Conservation (phyloP, 2,329 filamentous ascomycete genomes). For the Akanthomyces lecanii region DNA sequence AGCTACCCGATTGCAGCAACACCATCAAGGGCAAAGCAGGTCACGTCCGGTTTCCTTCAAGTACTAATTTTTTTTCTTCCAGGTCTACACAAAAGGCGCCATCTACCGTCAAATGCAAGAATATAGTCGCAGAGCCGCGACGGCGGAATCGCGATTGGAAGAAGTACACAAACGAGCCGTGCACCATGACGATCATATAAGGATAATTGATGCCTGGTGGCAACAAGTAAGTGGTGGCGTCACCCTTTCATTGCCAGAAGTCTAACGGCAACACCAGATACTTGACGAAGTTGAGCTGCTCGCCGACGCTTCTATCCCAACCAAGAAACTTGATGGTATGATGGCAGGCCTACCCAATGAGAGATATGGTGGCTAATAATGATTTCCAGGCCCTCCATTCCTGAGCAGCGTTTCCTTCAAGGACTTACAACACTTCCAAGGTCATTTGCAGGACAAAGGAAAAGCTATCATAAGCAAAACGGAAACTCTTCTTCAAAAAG, state of each 20-base stretch:
- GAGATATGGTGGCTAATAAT: neutral
- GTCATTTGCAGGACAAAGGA: constrained; percentile 72
- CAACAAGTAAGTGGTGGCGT: constrained; percentile 63
- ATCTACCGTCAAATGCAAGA: constrained; percentile 97
- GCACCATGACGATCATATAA: constrained; percentile 89
- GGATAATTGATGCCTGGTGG: constrained; percentile 90
- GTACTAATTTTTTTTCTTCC: constrained; percentile 24
- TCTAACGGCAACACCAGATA: constrained; percentile 39
- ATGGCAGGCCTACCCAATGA: neutral
- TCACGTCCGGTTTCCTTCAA: neutral
- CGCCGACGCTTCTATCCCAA: constrained; percentile 47
- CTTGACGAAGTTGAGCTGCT: constrained; percentile 61
- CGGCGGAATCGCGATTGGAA: constrained; percentile 74
- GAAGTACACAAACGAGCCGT: constrained; percentile 73
- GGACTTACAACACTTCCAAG: constrained; percentile 68
- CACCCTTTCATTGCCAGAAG: neutral
- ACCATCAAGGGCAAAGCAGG: neutral
- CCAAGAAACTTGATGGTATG: constrained; percentile 40
- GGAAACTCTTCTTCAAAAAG: constrained; percentile 59
- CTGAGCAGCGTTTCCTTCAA: constrained; percentile 58
- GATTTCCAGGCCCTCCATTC: constrained; percentile 46
- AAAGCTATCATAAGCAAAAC: constrained; percentile 73
- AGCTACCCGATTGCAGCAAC: constrained; percentile 2
- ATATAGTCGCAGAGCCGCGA: constrained; percentile 85
- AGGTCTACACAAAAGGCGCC: constrained; percentile 69